Base-by-base conservation (phyloP, 2,329 filamentous ascomycete genomes). In the Nannizziopsis barbatae region DNA sequence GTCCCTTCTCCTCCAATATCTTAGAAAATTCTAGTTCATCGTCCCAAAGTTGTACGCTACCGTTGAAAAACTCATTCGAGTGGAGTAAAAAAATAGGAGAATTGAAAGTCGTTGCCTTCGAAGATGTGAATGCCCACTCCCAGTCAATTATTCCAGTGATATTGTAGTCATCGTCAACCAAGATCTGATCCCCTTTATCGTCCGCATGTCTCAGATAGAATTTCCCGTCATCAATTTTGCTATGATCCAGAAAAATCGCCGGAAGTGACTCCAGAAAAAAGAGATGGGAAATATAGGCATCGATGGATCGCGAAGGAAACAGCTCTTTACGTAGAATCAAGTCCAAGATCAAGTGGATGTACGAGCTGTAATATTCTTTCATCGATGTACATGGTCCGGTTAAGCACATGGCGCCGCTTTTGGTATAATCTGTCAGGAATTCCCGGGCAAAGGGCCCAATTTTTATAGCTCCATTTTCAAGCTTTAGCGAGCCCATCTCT, bases 101-200 rank as follows among this genome's bases (percentile, higher is more conserved):
- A 7, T 27, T 27, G 7, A 27, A 27, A 27, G 22, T 27, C 22
- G 22, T 27, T 27, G 22, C 22, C 7, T 27, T 27, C 7, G 22
- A 27, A 27, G 22, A 27, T 27, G 22, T 27, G 7, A 27, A 27
- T 27, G 22, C 22, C 42, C 14, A 69, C 50, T 71, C 65, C 69
- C 69, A 75, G 52, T 75, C 71, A 45, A 75, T 69, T 30, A 75
- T 69, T 1, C 69, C 70, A 5, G 67, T 73, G 31, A 75, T 66
- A 49, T 71, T 69, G 50, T 62, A 70, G 6, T 71, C 42, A 3
- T 71, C 61, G 50, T 75, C 67, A 1, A 68, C 65, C 1, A 75
- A 58, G 11, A 75, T 65, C 42, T 75, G 70, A 45, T 74, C 70
- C 2, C 68, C 71, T 54, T 74, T 75, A 52, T 75, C 71, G 49